Evolutionary conservation across 2,329 filamentous ascomycete genomes (phyloP).

Genomic region (Colletotrichum neosansevieriae): DNA sequence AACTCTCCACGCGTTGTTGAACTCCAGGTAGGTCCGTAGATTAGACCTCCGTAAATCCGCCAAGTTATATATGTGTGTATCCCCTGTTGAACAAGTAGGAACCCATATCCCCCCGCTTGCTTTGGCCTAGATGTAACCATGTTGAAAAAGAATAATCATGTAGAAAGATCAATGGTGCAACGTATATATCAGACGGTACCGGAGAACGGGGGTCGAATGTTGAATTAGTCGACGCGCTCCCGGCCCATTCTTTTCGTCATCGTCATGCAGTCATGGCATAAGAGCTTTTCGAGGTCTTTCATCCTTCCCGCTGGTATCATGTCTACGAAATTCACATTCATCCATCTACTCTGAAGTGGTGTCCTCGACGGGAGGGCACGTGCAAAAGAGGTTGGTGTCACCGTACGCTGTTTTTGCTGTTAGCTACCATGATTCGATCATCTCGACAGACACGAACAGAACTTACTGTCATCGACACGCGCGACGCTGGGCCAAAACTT

Average conservation of each 20-base stretch:
- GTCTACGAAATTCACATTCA: constrained; percentile 28
- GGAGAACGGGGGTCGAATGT: constrained; percentile 22
- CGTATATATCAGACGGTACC: background rate
- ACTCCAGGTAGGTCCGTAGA: constrained; percentile 19
- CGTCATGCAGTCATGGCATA: constrained; percentile 24
- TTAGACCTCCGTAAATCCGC: background rate
- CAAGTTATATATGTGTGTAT: background rate
- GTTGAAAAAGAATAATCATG: constrained; percentile 21
- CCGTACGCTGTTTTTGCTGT: constrained; percentile 75
- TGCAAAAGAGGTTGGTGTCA: constrained; percentile 94
- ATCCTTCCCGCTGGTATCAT: constrained; percentile 24
- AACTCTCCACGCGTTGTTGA: background rate
- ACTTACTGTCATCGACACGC: constrained; percentile 87
- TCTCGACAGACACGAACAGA: background rate
- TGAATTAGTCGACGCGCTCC: constrained; percentile 20
- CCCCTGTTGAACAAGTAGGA: constrained; percentile 35
- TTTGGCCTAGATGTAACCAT: constrained; percentile 20
- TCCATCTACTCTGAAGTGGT: constrained; percentile 53
- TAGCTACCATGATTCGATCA: constrained; percentile 22
- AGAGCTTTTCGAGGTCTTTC: background rate
- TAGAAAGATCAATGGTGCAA: background rate
- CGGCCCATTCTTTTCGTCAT: background rate
- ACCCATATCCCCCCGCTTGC: constrained; percentile 33
- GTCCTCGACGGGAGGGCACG: constrained; percentile 85
- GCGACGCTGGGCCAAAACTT: constrained; percentile 97